These are phyloP conservation scores for Claviceps maximensis DNA, from an alignment of 2,329 filamentous ascomycete genomes.

Conservation along the genomic window DNA sequence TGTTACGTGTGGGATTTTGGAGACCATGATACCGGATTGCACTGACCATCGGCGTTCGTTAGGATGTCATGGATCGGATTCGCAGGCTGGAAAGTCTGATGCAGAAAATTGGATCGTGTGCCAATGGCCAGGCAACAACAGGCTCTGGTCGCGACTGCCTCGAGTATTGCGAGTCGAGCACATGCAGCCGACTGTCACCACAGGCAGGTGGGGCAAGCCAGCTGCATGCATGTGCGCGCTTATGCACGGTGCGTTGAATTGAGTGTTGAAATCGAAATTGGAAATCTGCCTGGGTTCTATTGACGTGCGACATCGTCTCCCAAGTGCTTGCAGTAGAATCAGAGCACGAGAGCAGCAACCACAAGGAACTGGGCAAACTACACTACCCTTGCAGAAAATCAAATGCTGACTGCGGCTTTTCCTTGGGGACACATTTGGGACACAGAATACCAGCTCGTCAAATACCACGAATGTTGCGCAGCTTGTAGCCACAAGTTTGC, in stretches of 20 bases:
- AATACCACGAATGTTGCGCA: background rate
- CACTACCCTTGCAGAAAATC: background rate
- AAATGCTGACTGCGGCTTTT: background rate
- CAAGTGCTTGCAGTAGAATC: background rate
- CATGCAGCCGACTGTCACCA: background rate
- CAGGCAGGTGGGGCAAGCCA: background rate
- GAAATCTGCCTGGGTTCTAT: no score
- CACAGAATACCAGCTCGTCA: background rate
- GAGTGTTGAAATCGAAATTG: no score
- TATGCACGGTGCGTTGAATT: background rate
- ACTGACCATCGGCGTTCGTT: background rate
- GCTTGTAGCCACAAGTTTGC: background rate
- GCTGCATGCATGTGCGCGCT: background rate
- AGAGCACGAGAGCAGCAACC: background rate
- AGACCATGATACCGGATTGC: background rate
- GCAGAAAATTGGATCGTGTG: background rate
- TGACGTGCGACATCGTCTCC: background rate
- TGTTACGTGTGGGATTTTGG: background rate
- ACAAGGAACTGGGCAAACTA: background rate
- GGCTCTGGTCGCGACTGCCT: background rate
- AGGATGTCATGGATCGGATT: constrained; percentile 6
- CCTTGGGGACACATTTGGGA: background rate
- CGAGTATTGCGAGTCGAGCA: background rate
- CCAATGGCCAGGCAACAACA: background rate
- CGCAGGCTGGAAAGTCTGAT: constrained; percentile 6